Conservation (phyloP, 495 filamentous ascomycete genomes). For the Trichoderma virens region DNA sequence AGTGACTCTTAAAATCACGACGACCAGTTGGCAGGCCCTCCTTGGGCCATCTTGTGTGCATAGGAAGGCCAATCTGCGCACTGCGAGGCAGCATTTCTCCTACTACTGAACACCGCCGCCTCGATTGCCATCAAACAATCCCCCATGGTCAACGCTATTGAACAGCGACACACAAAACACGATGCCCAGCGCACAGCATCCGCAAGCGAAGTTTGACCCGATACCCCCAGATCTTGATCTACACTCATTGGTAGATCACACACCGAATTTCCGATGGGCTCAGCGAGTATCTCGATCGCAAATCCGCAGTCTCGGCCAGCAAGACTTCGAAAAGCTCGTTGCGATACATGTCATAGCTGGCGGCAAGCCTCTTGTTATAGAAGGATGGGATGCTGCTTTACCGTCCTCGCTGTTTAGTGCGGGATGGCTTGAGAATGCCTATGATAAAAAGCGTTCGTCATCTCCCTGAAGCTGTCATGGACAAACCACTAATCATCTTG, state of each 20-base stretch:
- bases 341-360: constrained; percentile 70
- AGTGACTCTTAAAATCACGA: too few species aligned
- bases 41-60: neutral
- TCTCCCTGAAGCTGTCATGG: neutral
- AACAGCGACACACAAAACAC: constrained; percentile 14
- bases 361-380: constrained; percentile 80
- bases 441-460: constrained; percentile 63
- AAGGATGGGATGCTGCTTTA: constrained; percentile 69
- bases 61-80: neutral
- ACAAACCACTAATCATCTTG: neutral
- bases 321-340: constrained; percentile 74
- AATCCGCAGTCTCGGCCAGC: constrained; percentile 61
- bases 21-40: neutral
- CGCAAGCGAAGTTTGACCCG: constrained; percentile 69
- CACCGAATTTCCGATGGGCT: constrained; percentile 77
- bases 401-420: constrained; percentile 64
- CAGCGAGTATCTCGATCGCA: constrained; percentile 65
- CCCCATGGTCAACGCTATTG: neutral
- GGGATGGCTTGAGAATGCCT: constrained; percentile 66
- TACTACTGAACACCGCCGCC: neutral
- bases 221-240: constrained; percentile 79
- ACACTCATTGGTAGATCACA: constrained; percentile 59
- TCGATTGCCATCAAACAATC: neutral
- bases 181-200: constrained; percentile 64
- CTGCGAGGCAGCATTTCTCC: neutral